These are phyloP conservation scores for Jackrogersella minutella DNA, from an alignment of 495 filamentous ascomycete species.

Conservation along the genomic window DNA sequence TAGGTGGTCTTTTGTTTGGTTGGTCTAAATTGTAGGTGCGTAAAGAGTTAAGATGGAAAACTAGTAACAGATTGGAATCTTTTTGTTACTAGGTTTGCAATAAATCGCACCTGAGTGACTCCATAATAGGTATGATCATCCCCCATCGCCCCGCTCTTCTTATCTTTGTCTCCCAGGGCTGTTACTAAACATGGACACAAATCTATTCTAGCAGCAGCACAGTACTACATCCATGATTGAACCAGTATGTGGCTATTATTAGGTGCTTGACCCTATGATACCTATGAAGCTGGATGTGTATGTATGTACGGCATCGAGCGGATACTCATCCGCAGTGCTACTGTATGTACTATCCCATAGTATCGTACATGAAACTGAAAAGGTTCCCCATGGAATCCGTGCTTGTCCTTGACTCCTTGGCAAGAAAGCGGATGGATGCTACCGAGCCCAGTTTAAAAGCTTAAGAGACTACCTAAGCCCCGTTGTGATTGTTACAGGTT, in stretches of 20 bases:
- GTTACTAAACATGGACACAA: slow-evolving; percentile 5
- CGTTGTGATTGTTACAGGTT: too few relatives aligned
- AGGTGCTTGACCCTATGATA: background rate
- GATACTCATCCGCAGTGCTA: too few relatives aligned
- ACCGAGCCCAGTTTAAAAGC: too few relatives aligned
- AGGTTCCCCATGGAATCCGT: slow-evolving; percentile 8
- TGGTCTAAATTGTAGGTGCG: background rate
- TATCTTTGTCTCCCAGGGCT: background rate
- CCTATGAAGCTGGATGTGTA: slow-evolving; percentile 19
- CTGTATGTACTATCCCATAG: too few relatives aligned
- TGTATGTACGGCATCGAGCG: slow-evolving; percentile 12
- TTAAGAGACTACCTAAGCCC: too few relatives aligned
- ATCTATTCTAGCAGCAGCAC: background rate
- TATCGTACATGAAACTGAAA: slow-evolving; percentile 10
- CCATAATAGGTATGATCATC: background rate
- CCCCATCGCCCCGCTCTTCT: background rate
- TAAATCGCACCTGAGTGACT: slow-evolving; percentile 6
- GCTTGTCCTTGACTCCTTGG: background rate
- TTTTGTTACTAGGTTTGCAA: too few relatives aligned
- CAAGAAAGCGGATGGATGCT: background rate
- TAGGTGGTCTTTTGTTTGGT: background rate
- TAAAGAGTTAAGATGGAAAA: background rate
- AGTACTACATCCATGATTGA: too few relatives aligned
- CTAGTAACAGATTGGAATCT: background rate
- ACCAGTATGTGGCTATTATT: background rate